Percentiles rank a stretch among this genome's conserved stretches.
phyloP scores from a whole-genome alignment of 2,329 filamentous ascomycete species.

The Corniculantispora saksenae region DNA sequence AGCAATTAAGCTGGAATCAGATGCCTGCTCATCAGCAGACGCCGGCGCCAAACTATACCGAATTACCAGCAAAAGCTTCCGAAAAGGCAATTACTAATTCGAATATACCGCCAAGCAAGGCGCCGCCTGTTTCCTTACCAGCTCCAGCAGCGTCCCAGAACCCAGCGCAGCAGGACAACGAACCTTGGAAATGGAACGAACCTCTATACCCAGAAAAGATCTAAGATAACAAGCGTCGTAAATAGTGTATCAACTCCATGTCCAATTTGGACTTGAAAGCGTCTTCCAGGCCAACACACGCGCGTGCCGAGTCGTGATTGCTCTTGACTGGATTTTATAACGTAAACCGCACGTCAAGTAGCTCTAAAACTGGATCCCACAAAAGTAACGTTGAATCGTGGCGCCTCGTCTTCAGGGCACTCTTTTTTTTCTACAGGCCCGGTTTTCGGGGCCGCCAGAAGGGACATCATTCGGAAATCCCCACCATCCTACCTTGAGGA shows the following conservation, averaged over 20 bases:
- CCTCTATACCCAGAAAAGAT: background rate
- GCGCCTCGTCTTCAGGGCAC: background rate
- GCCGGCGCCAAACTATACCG: background rate
- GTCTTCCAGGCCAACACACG: too few species aligned
- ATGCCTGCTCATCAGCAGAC: background rate
- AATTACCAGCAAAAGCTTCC: background rate
- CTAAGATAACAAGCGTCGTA: background rate
- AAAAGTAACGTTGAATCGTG: constrained; percentile 18
- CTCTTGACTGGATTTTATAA: background rate
- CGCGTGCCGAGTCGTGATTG: too few species aligned
- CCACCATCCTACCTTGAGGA: background rate
- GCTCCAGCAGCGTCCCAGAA: background rate
- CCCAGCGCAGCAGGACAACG: background rate
- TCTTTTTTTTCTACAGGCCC: background rate
- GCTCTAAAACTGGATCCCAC: constrained; percentile 12
- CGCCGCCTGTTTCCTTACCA: background rate
- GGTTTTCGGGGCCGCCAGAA: background rate
- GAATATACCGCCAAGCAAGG: background rate
- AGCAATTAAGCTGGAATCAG: background rate
- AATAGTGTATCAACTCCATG: background rate
- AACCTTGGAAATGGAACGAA: background rate
- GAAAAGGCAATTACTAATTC: background rate
- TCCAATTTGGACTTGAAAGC: too few species aligned
- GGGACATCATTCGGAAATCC: constrained; percentile 11
- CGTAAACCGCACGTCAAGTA: background rate